Conservation (phyloP, 2,329 filamentous ascomycete species). For the Aspergillus sp. region DNA sequence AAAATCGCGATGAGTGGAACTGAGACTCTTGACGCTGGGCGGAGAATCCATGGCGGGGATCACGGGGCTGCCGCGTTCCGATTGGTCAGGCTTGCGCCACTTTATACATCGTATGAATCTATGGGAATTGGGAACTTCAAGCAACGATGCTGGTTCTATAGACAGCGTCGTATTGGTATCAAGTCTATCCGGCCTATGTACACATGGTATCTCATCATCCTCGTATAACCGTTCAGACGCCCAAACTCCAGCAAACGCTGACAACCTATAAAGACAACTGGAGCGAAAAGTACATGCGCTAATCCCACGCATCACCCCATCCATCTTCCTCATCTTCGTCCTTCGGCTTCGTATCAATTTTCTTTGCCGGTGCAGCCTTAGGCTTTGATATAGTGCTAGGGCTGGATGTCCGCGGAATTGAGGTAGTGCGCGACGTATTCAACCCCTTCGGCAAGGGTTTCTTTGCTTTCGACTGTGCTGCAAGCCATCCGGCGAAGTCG, state of each 20-base stretch:
- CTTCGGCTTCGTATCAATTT: slow-evolving; percentile 69
- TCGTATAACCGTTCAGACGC: not conserved
- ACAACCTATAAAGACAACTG: not conserved
- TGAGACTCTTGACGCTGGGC: slow-evolving; percentile 5
- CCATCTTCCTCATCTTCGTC: slow-evolving; percentile 49
- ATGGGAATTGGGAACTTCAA: not conserved
- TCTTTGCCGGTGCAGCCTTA: slow-evolving; percentile 62
- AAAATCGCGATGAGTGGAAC: not conserved
- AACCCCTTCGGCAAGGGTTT: slow-evolving; percentile 85
- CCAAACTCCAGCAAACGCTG: slow-evolving; percentile 3
- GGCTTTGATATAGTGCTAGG: slow-evolving; percentile 49
- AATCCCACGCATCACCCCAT: slow-evolving; percentile 57
- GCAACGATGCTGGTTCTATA: not conserved
- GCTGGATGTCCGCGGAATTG: slow-evolving; percentile 44
- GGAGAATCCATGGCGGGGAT: slow-evolving; percentile 18
- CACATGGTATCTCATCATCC: slow-evolving; percentile 15
- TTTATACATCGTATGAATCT: not conserved
- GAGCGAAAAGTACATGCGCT: slow-evolving; percentile 5
- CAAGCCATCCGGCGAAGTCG: slow-evolving; percentile 94
- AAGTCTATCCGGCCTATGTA: slow-evolving; percentile 5
- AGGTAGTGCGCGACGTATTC: slow-evolving; percentile 58
- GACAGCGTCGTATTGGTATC: not conserved
- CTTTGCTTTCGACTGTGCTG: slow-evolving; percentile 78
- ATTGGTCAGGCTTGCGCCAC: slow-evolving; percentile 13
- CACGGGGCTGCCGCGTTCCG: slow-evolving; percentile 23